Evolutionary conservation across 1,139 yeast species (phyloP), one percentile per base, ranked within the genome.

Genomic region (Lodderomyces metapsilosis): DNA sequence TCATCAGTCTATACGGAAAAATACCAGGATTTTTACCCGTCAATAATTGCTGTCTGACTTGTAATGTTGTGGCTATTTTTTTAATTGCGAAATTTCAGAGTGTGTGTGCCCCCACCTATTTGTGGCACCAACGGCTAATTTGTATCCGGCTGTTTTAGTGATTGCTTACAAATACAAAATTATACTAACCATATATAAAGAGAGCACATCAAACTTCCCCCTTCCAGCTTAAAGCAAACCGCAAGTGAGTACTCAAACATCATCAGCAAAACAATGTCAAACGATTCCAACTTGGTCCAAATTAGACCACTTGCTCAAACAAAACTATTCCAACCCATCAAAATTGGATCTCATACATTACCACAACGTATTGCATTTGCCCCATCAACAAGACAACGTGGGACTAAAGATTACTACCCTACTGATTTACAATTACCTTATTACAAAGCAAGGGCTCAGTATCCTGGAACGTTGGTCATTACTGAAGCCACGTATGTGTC

Each of bases 311-410:
- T 51, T 11, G 52, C 47, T 6, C 47, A 51, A 30, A 58, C 61
- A 25, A 66, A 72, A 45, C 53, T 75, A 9, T 78, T 79, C 64
- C 61, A 74, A 46, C 76, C 80, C 34, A 60, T 77, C 41, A 67
- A 71, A 48, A 63, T 79, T 43, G 82, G 82, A 38, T 51, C 58
- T 34, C 41, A 56, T 28, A 45, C 58, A 49, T 46, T 66, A 52
- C 42, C 51, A 48, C 71, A 78, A 54, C 64, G 82, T 45, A 53
- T 80, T 12, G 79, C 65, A 2, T 58, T 67, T 54, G 75, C 84
- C 2, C 86, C 87, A 16, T 63, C 77, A 42, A 78, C 86, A 13
- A 67, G 84, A 60, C 58, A 54, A 51, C 68, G 84, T 55, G 72
- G 78, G 22, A 50, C 60, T 5, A 48, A 39, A 8, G 70, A 70